Base-by-base conservation (phyloP, 805 yeast genomes). In the Citeromyces matritensis region DNA sequence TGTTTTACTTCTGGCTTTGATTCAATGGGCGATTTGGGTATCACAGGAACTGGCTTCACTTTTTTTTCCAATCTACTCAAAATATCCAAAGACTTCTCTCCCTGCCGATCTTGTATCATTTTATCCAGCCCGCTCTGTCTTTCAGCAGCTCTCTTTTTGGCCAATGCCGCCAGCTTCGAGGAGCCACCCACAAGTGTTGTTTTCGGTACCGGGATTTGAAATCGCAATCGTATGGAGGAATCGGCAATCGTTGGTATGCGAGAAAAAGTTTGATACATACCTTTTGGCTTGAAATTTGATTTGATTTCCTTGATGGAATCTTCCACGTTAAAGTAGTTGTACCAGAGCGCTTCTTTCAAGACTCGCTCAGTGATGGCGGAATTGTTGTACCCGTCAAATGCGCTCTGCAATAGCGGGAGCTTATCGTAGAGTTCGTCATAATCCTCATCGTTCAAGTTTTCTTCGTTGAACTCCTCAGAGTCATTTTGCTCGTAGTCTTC, bases 301-400 rank as follows among this genome's bases (percentile, higher is more conserved):
- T 60, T 61, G 30, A 68, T 46, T 35, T 72, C 75, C 23, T 52
- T 57, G 6, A 73, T 39, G 0, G 82, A 48, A 9, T 63, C 62
- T 4, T 64, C 69, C 4, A 72, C 42, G 27, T 68, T 73, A 43
- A 66, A 65, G 44, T 73, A 73, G 40, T 71, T 69, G 39, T 57
- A 58, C 65, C 75, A 76, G 8, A 79, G 54, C 0, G 70, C 54
- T 39, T 72, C 77, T 42, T 72, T 67, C 37, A 78, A 48, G 29
- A 64, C 69, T 9, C 54, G 42, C 15, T 70, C 77, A 6, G 58
- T 55, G 30, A 69, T 58, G 0, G 52, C 53, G 6, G 47, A 46
- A 31, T 65, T 59, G 33, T 60, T 56, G 40, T 63, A 65, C 6
- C 53, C 52, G 12, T 40, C 46, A 24, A 66, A 39, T 32, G 47